Evolutionary conservation across 768 basidiomycete genomes (phyloP).

Genomic region (Phaffia tasmanica): DNA sequence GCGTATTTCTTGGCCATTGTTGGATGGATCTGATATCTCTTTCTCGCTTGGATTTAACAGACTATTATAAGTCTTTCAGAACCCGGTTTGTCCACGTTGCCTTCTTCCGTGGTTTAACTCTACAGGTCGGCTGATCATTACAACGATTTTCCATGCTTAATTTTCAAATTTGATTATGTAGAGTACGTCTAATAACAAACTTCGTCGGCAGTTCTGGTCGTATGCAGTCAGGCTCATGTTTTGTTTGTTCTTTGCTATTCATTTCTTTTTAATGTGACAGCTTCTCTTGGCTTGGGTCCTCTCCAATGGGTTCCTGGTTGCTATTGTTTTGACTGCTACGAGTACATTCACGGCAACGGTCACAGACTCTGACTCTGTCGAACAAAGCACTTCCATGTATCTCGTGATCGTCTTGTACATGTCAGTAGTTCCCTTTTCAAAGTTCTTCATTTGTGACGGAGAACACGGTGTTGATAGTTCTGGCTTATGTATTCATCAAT

Average conservation of each 20-base stretch:
- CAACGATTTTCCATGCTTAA: too few species aligned
- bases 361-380: not conserved
- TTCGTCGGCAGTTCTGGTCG: constrained; percentile 18
- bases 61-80: constrained; percentile 77
- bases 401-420: constrained; percentile 82
- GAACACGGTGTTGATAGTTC: too few species aligned
- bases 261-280: constrained; percentile 30
- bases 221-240: not conserved
- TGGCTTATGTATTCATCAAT: too few species aligned
- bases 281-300: constrained; percentile 81
- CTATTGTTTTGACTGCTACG: constrained; percentile 28
- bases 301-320: constrained; percentile 47
- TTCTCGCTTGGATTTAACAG: constrained; percentile 31
- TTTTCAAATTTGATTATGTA: constrained; percentile 39
- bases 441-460: too few species aligned
- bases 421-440: constrained; percentile 48
- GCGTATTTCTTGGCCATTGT: not conserved
- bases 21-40: not conserved
- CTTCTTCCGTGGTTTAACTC: too few species aligned
- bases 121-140: constrained; percentile 31
- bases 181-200: constrained; percentile 26
- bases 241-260: not conserved
- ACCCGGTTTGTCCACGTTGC: constrained; percentile 50
- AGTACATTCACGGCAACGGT: constrained; percentile 6
- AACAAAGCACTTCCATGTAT: constrained; percentile 48